Conservation (phyloP, 2,329 filamentous ascomycete species). For the Penicillium decumbens region DNA sequence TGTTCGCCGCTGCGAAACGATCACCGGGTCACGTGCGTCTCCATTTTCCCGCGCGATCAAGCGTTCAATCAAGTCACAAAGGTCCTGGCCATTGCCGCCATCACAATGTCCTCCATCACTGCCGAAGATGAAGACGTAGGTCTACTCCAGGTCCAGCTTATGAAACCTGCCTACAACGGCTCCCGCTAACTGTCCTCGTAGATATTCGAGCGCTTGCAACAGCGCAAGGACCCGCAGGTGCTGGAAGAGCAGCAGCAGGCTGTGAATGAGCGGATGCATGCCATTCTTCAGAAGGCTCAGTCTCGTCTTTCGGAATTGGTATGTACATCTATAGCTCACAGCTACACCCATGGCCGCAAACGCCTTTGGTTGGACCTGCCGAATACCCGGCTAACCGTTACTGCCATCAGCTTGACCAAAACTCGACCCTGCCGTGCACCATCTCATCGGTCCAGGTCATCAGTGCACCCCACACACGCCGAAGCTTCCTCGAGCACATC, state of each 20-base stretch:
- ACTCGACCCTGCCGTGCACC: constrained; percentile 80
- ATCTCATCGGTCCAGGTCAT: constrained; percentile 81
- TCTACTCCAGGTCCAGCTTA: constrained; percentile 1
- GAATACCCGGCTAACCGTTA: constrained; percentile 14
- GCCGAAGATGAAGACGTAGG: constrained; percentile 42
- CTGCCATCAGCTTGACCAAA: constrained; percentile 63
- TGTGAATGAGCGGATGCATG: constrained; percentile 55
- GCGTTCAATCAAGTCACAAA: constrained; percentile 13
- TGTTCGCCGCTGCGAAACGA: constrained; percentile 1
- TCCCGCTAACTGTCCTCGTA: constrained; percentile 18
- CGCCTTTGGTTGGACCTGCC: not conserved
- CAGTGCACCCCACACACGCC: constrained; percentile 76
- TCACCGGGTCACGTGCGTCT: constrained; percentile 14
- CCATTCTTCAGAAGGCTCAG: constrained; percentile 60
- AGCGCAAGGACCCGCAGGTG: constrained; percentile 56
- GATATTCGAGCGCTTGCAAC: constrained; percentile 39
- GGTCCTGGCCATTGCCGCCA: constrained; percentile 32
- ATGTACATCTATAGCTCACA: constrained; percentile 20
- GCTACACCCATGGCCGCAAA: not conserved
- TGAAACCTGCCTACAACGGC: not conserved
- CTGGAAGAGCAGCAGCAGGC: constrained; percentile 57
- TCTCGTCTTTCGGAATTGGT: constrained; percentile 62
- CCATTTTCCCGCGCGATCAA: constrained; percentile 20
- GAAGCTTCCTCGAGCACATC: constrained; percentile 74
- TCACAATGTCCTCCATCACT: constrained; percentile 42